Base-by-base conservation (phyloP, 208 protist species). In the Trypanosoma theileri region DNA sequence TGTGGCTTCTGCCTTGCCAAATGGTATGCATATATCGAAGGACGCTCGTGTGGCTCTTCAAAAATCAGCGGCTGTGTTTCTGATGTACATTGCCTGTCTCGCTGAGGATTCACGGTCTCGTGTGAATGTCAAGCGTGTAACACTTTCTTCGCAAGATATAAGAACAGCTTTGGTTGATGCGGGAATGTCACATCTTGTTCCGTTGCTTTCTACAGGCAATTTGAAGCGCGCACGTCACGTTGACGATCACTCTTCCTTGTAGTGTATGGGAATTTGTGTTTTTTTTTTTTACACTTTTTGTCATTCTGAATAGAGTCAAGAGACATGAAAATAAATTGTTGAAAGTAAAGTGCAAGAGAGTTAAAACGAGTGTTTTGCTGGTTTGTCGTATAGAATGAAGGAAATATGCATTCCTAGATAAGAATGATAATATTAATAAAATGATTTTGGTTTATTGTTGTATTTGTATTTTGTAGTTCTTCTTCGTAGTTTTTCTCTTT, bases 41-140 rank as follows among this genome's bases (percentile, higher is more conserved):
- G 85, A 92, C 11, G 87, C 90, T 1, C 80, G 82, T 21, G 69
- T 91, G 17, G 90, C 90, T 0, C 62, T 93, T 19, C 85, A 95
- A 58, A 95, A 95, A 73, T 81, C 73, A 11, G 84, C 90, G 44
- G 84, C 87, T 19, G 66, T 93, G 22, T 75, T 82, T 6, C 16
- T 95, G 14, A 48, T 93, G 10, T 95, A 89, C 40, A 68, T 95
- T 31, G 73, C 83, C 11, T 93, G 80, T 62, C 75, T 95, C 17
- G 87, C 85, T 4, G 84, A 91, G 16, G 84, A 89, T 52, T 76
- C 86, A 60, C 71, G 86, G 22, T 79, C 54, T 0, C 57, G 68
- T 26, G 80, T 79, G 45, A 45, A 58, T 31, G 82, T 73, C 28
- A 70, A 77, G 41, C 82, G 89, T 13, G 73, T 80, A 19, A 93